Percentiles rank a stretch among this genome's conserved stretches.
Conservation (phyloP, 306 rosid species). For the Vicia villosa region DNA sequence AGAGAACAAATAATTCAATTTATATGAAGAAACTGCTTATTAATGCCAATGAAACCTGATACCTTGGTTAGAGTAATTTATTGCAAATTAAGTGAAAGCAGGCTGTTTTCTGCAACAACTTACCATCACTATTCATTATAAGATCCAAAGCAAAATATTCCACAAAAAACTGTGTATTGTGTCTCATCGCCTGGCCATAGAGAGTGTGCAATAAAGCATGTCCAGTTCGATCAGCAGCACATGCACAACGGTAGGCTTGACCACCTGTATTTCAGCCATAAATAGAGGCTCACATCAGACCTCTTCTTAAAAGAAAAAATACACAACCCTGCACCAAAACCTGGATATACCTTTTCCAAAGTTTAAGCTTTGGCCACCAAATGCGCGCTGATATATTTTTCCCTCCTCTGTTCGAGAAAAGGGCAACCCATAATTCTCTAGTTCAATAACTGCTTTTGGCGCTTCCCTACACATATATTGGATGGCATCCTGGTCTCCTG, state of each 20-base stretch:
- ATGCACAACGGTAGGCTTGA: constrained; percentile 93
- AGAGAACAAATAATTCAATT: constrained; percentile 2
- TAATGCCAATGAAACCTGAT: neutral
- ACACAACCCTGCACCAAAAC: constrained; percentile 14
- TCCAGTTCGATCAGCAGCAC: constrained; percentile 98
- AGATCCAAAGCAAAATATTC: constrained; percentile 92
- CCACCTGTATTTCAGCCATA: constrained; percentile 59
- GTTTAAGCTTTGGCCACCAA: constrained; percentile 96
- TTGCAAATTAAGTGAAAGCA: constrained; percentile 4
- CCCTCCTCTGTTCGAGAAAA: constrained; percentile 92
- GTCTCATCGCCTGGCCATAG: constrained; percentile 96
- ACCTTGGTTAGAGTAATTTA: constrained; percentile 10
- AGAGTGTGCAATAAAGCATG: constrained; percentile 91
- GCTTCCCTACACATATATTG: constrained; percentile 97
- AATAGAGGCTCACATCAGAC: constrained; percentile 37
- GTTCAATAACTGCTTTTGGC: constrained; percentile 94
- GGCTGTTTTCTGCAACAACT: constrained; percentile 18
- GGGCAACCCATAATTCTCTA: constrained; percentile 90
- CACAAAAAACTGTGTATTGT: constrained; percentile 89
- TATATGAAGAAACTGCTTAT: neutral
- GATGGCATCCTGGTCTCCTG: constrained; percentile 98
- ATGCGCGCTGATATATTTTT: constrained; percentile 89
- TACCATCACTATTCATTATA: constrained; percentile 82
- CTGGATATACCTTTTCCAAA: constrained; percentile 74
- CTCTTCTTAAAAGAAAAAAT: constrained; percentile 2